A percentile compares a stretch with the other conserved stretches of the same genome.
phyloP scores from a whole-genome alignment of 164 flowering plant genomes.

The Aristolochia fimbriata region DNA sequence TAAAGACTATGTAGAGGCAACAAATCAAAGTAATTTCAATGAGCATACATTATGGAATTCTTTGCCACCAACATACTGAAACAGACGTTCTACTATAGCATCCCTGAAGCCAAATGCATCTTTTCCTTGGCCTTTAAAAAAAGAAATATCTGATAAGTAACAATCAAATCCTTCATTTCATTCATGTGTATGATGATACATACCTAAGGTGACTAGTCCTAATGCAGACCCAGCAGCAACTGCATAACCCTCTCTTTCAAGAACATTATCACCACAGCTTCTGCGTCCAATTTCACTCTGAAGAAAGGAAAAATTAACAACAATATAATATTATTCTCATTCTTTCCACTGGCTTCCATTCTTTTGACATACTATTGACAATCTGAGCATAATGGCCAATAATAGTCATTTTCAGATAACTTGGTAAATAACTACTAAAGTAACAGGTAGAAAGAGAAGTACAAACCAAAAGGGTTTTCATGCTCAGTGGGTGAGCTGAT shows the following conservation, averaged over 20 bases:
- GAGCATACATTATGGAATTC: slow-evolving; percentile 41
- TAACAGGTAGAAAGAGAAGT: background rate
- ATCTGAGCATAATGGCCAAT: background rate
- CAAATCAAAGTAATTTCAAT: background rate
- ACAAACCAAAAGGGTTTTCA: slow-evolving; percentile 80
- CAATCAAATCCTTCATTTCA: slow-evolving; percentile 2
- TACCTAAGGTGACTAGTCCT: slow-evolving; percentile 91
- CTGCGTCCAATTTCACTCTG: slow-evolving; percentile 90
- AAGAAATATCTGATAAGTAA: slow-evolving; percentile 10
- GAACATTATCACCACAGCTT: slow-evolving; percentile 97
- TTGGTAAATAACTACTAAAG: background rate
- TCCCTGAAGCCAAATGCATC: slow-evolving; percentile 67
- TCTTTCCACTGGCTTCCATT: no score
- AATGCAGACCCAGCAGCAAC: slow-evolving; percentile 92
- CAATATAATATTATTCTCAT: background rate
- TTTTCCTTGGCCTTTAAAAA: slow-evolving; percentile 67
- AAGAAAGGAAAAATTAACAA: background rate
- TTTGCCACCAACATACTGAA: slow-evolving; percentile 73
- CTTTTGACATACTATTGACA: no score
- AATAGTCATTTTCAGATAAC: background rate
- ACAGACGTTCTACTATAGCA: slow-evolving; percentile 58
- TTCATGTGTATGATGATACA: slow-evolving; percentile 3
- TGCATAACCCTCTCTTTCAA: slow-evolving; percentile 97
- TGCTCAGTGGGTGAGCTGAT: slow-evolving; percentile 77
- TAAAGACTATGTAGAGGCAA: background rate